A percentile compares a stretch with the other conserved stretches of the same genome.
Evolutionary conservation across 2,329 filamentous ascomycete species (phyloP).

Genomic region (Diplodia sapinea): DNA sequence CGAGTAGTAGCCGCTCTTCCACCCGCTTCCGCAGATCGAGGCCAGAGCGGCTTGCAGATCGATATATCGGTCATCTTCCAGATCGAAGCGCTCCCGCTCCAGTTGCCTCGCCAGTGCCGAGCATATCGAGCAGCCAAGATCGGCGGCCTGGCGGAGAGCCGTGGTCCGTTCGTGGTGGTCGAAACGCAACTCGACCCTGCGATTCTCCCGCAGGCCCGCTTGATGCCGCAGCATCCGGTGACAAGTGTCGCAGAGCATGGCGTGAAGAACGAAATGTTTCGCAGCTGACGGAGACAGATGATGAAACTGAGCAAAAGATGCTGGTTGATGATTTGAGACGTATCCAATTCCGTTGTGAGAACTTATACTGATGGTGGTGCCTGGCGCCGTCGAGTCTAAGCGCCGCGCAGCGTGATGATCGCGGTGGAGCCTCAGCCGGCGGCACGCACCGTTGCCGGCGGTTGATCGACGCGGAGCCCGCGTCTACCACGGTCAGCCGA

Average conservation of each 20-base stretch:
- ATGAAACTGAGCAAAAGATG: neutral
- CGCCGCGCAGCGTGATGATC: neutral
- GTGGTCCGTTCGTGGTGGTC: conserved; percentile 30
- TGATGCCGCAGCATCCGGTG: conserved; percentile 32
- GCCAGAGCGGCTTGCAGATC: conserved; percentile 12
- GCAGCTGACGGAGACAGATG: neutral
- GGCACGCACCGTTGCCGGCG: neutral
- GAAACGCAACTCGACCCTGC: conserved; percentile 32
- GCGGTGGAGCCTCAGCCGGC: neutral
- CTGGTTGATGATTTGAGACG: neutral
- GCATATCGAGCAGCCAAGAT: conserved; percentile 32
- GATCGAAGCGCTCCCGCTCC: conserved; percentile 1
- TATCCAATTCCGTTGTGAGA: neutral
- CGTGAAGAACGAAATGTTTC: neutral
- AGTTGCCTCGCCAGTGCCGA: conserved; percentile 26
- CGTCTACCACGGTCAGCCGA: neutral
- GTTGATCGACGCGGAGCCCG: neutral
- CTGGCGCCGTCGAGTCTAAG: neutral
- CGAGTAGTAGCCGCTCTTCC: conserved; percentile 22
- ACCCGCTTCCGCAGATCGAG: neutral
- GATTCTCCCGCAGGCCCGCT: conserved; percentile 28
- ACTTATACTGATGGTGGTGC: neutral
- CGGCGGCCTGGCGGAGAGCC: conserved; percentile 21
- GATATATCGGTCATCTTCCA: neutral
- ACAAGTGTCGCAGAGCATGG: conserved; percentile 32